Base-by-base conservation (phyloP, 805 yeast genomes). In the Kurtzmaniella cleridarum region DNA sequence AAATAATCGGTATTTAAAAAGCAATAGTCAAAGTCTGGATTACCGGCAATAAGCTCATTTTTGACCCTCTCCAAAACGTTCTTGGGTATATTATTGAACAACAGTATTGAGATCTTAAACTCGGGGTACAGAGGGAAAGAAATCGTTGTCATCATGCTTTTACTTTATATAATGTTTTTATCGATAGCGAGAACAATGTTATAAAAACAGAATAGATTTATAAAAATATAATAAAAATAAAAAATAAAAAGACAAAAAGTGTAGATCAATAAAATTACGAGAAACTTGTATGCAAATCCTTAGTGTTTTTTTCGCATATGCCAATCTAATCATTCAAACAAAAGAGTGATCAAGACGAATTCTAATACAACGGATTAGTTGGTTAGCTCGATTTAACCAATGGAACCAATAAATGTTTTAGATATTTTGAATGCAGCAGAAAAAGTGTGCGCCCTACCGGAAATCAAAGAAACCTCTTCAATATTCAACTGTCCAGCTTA, bases 1-100 rank as follows among this genome's bases (percentile, higher is more conserved):
- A 87, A 55, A 16, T 76, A 70, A 9, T 61, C 58, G 2, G 87
- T 77, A 54, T 81, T 79, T 36, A 86, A 67, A 52, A 85, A 78
- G 6, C 88, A 83, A 58, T 62, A 82, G 46, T 84, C 77, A 51
- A 75, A 75, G 11, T 61, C 61, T 3, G 51, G 43, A 50, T 79
- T 68, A 2, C 74, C 77, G 8, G 60, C 58, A 18, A 73, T 59
- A 30, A 75, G 66, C 39, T 66, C 59, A 10, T 49, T 39, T 35
- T 76, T 73, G 30, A 86, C 71, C 5, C 58, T 61, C 2, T 55
- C 45, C 11, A 75, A 39, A 2, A 28, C 36, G 2, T 41, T 61
- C 39, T 73, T 72, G 9, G 51, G 39, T 3, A 86, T 77, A 27
- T 69, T 58, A 3, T 59, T 51, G 53, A 69, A 81, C 35, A 76